These are phyloP conservation scores for Aureobasidium sp. DNA, from an alignment of 2,329 filamentous ascomycete species.

Conservation along the genomic window DNA sequence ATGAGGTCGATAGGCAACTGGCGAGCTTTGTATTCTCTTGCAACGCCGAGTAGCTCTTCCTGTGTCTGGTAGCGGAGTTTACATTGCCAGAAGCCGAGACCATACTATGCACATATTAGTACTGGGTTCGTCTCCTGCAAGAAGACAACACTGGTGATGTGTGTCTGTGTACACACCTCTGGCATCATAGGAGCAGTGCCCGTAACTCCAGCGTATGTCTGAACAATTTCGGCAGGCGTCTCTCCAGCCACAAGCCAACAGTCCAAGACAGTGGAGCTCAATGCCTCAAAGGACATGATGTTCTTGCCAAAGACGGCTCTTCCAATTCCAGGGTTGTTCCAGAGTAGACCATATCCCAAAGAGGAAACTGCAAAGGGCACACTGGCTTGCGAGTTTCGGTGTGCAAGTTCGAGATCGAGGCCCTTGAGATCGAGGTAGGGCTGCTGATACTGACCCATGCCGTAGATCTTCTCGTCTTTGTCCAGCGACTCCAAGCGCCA, in stretches of 20 bases:
- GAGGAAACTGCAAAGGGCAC: slow-evolving; percentile 57
- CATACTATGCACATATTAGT: slow-evolving; percentile 23
- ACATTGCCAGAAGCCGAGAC: slow-evolving; percentile 63
- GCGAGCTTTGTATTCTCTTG: slow-evolving; percentile 51
- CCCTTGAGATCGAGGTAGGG: slow-evolving; percentile 58
- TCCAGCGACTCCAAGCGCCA: slow-evolving; percentile 51
- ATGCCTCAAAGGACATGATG: slow-evolving; percentile 55
- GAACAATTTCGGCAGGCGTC: slow-evolving; percentile 48
- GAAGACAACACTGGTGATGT: background rate
- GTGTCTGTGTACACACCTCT: slow-evolving; percentile 23
- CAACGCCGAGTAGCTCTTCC: slow-evolving; percentile 54
- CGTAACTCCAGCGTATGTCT: slow-evolving; percentile 50
- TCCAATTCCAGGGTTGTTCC: slow-evolving; percentile 60
- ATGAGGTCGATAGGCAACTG: slow-evolving; percentile 56
- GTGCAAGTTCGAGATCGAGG: slow-evolving; percentile 55
- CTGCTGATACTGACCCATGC: slow-evolving; percentile 65
- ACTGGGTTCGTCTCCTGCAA: too few relatives aligned
- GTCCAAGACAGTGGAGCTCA: slow-evolving; percentile 51
- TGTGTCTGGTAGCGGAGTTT: slow-evolving; percentile 61
- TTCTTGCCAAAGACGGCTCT: slow-evolving; percentile 56
- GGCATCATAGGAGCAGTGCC: slow-evolving; percentile 61
- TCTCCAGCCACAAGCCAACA: slow-evolving; percentile 59
- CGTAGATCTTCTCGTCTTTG: slow-evolving; percentile 54
- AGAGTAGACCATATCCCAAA: slow-evolving; percentile 56
- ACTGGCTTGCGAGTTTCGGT: slow-evolving; percentile 60